Conservation (phyloP, 371 early-diverging fungal genomes). For the Circinella minor region DNA sequence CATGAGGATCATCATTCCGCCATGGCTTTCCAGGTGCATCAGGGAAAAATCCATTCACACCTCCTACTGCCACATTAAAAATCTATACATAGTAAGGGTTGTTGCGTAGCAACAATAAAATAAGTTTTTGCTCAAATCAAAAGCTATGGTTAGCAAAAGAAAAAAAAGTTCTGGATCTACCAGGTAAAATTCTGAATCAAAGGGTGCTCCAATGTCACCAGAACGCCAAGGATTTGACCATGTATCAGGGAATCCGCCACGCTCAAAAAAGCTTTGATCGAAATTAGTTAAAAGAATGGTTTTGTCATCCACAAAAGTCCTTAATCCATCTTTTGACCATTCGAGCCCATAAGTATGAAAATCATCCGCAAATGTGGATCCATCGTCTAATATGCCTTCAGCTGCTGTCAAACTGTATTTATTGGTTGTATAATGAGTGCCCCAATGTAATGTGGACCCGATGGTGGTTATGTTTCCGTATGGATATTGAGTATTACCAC, state of each 20-base stretch:
- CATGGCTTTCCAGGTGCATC: constrained; percentile 63
- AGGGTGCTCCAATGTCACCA: constrained; percentile 60
- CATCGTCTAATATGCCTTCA: constrained; percentile 30
- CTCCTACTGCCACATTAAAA: constrained; percentile 75
- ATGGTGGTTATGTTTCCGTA: constrained; percentile 52
- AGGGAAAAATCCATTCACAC: constrained; percentile 67
- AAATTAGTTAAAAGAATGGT: constrained; percentile 63
- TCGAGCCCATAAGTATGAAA: constrained; percentile 59
- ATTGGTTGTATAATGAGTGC: constrained; percentile 52
- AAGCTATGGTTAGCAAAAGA: background rate
- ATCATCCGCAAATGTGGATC: constrained; percentile 46
- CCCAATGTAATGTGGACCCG: constrained; percentile 68
- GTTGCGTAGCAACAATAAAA: constrained; percentile 19
- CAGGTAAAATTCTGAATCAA: constrained; percentile 69
- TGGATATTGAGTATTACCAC: constrained; percentile 60
- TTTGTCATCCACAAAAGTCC: constrained; percentile 64
- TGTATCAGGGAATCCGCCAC: constrained; percentile 50
- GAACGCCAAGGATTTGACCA: constrained; percentile 60
- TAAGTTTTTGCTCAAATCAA: background rate
- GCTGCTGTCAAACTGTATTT: constrained; percentile 47
- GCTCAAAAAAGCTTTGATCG: constrained; percentile 48
- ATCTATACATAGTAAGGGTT: constrained; percentile 35
- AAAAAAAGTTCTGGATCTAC: constrained; percentile 22
- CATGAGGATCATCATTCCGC: constrained; percentile 50
- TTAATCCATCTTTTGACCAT: constrained; percentile 64